Base-by-base conservation (phyloP, 2,329 filamentous ascomycete genomes). In the Aspergillus transmontanensis region DNA sequence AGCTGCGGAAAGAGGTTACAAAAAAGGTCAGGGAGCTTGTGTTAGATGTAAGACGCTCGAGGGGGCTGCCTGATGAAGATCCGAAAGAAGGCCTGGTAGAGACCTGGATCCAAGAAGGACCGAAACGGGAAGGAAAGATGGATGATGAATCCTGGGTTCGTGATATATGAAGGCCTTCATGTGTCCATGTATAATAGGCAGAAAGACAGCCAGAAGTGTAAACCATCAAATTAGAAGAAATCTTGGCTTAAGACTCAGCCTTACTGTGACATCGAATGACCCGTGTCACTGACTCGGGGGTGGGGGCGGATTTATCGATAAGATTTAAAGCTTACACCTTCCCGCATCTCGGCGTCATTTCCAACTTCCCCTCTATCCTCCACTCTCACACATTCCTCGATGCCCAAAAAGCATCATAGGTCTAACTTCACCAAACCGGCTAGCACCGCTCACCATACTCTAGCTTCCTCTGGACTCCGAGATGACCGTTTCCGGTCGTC, bases 21-120 rank as follows among this genome's bases (percentile, higher is more conserved):
- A 84, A 85, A 75, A 85, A 89, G 63, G 87, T 98, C 39, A 85
- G 95, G 56, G 85, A 90, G 60, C 90, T 96, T 75, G 90, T 99
- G 3, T 79, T 94, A 58, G 92, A 92, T 71, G 84, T 98, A 26
- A 85, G 94, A 65, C 84, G 87, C 67, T 84, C 84, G 51, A 81
- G 90, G 62, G 94, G 93, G 1, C 87, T 90, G 65, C 86, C 90
- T 0, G 93, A 96, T 64, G 90, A 96, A 69, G 92, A 96, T 69
- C 89, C 91, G 0, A 89, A 90, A 68, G 85, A 89, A 55, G 90
- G 88, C 10, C 79, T 94, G 32, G 92, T 91, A 0, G 91, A 94
- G 77, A 97, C 93, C 1, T 98, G 92, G 90, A 82, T 85, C 41
- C 78, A 80, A 66, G 87, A 87, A 71, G 86, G 86, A 0, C 76